A percentile compares a stretch with the other conserved stretches of the same genome.
Evolutionary conservation across 176 grass and related monocot species (phyloP).

Genomic region (Lolium perenne): DNA sequence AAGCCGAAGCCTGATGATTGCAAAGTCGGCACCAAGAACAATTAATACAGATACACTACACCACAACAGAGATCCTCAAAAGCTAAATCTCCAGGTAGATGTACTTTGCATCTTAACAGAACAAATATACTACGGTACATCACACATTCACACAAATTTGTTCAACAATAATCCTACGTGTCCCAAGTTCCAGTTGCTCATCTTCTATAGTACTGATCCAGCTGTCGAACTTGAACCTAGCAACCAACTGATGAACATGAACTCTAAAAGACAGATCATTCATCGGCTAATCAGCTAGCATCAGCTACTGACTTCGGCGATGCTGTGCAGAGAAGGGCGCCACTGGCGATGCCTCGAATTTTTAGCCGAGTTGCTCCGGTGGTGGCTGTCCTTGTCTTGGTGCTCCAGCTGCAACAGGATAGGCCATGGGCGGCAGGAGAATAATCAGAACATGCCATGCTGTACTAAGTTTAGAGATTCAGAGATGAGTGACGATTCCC

Average conservation of each 20-base stretch:
- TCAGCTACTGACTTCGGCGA: conserved; percentile 65
- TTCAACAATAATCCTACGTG: too few species aligned
- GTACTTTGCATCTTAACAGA: conserved; percentile 34
- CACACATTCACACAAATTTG: background rate
- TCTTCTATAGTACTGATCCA: background rate
- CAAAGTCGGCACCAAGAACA: background rate
- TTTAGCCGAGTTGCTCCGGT: conserved; percentile 27
- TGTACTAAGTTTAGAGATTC: conserved; percentile 3
- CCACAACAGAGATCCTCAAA: background rate
- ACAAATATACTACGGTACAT: conserved; percentile 22
- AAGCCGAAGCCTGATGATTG: background rate
- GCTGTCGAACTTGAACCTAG: background rate
- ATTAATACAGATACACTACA: background rate
- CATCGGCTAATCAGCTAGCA: background rate
- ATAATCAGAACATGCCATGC: conserved; percentile 26
- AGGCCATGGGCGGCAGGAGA: conserved; percentile 37
- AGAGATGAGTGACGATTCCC: background rate
- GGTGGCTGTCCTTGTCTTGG: conserved; percentile 48
- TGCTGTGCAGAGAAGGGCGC: conserved; percentile 85
- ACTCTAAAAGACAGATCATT: conserved; percentile 9
- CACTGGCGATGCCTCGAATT: conserved; percentile 61
- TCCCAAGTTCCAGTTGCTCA: background rate
- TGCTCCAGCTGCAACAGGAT: background rate
- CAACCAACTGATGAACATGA: conserved; percentile 7
- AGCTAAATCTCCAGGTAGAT: conserved; percentile 29